Percentiles rank a stretch among this genome's conserved stretches.
Evolutionary conservation across 2,329 filamentous ascomycete genomes (phyloP).

Genomic region (Pseudovirgaria hyperparasitica): DNA sequence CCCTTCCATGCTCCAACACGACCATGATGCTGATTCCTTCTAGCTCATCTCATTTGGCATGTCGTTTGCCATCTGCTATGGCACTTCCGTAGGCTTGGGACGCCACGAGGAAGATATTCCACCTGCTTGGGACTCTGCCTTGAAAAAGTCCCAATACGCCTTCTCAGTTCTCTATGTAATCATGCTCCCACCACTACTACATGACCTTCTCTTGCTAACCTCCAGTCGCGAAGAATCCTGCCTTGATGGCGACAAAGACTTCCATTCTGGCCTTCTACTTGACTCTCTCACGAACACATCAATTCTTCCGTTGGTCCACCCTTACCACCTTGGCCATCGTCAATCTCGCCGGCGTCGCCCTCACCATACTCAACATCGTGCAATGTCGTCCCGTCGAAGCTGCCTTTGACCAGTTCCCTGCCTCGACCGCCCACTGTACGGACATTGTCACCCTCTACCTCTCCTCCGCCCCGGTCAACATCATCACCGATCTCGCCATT

Average conservation of each 20-base stretch:
- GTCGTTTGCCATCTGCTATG: constrained; percentile 53
- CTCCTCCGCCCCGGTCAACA: constrained; percentile 75
- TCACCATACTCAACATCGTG: constrained; percentile 79
- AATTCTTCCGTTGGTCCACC: constrained; percentile 68
- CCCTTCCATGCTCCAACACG: background rate
- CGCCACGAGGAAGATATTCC: constrained; percentile 50
- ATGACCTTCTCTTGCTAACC: constrained; percentile 4
- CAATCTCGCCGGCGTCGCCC: constrained; percentile 61
- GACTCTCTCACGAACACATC: constrained; percentile 65
- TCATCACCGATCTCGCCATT: constrained; percentile 81
- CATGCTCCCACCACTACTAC: no score
- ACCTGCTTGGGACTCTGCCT: constrained; percentile 30
- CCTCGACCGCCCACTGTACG: constrained; percentile 38
- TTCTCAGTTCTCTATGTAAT: constrained; percentile 49
- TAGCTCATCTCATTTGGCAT: constrained; percentile 50
- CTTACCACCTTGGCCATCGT: constrained; percentile 66
- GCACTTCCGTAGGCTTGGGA: constrained; percentile 53
- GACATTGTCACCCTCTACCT: constrained; percentile 53
- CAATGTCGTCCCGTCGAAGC: constrained; percentile 68
- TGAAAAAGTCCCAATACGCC: constrained; percentile 47
- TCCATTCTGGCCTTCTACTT: constrained; percentile 90
- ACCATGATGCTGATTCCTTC: background rate
- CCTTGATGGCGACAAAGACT: constrained; percentile 81
- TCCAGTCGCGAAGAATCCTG: constrained; percentile 53
- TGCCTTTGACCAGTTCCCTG: constrained; percentile 44